Percentiles rank a stretch among this genome's conserved stretches.
Conservation (phyloP, 371 early-diverging fungal species). For the Lichtheimia corymbifera region DNA sequence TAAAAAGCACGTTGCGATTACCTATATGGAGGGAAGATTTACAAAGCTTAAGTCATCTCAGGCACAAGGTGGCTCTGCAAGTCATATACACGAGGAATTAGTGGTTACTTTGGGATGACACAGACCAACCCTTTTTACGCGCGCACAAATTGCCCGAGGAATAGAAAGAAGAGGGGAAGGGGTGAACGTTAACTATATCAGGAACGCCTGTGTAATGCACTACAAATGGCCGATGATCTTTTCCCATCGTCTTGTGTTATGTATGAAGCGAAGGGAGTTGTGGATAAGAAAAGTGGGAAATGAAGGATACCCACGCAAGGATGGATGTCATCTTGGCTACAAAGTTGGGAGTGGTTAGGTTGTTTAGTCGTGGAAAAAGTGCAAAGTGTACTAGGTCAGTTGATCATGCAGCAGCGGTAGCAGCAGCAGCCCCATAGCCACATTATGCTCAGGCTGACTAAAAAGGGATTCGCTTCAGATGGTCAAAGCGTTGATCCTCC, state of each 20-base stretch:
- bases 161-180: background rate
- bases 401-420: background rate
- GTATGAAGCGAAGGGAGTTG: background rate
- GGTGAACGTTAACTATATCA: conserved; percentile 4
- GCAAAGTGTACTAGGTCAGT: background rate
- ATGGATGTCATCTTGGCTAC: too few relatives aligned
- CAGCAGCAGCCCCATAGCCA: background rate
- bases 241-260: conserved; percentile 1
- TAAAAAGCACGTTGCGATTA: background rate
- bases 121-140: too few relatives aligned
- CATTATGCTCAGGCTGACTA: conserved; percentile 7
- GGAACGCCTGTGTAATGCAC: background rate
- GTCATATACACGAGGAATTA: too few relatives aligned
- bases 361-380: too few relatives aligned
- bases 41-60: conserved; percentile 1
- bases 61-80: background rate
- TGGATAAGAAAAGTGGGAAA: background rate
- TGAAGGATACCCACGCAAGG: background rate
- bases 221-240: background rate
- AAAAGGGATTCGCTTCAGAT: conserved; percentile 15
- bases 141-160: too few relatives aligned
- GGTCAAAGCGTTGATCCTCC: conserved; percentile 22
- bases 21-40: background rate
- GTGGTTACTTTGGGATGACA: too few relatives aligned
- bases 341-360: too few relatives aligned